Base-by-base conservation (phyloP, 148 eudicot genomes). In the Fagopyrum tataricum region DNA sequence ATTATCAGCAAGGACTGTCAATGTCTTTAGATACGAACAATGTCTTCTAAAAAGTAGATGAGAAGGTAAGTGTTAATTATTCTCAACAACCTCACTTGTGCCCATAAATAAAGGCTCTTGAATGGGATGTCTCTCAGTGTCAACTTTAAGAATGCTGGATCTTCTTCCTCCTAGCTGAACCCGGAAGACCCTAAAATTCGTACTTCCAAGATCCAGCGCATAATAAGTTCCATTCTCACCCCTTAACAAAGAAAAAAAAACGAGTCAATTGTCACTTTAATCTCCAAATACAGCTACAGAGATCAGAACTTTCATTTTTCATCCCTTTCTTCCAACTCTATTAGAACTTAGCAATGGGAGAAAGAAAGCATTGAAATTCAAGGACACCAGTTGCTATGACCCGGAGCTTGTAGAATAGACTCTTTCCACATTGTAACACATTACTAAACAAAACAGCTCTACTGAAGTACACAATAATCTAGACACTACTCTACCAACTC, bases 181-280 rank as follows among this genome's bases (percentile, higher is more conserved):
- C 58, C 92, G 80, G 76, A 88, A 78, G 55, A 95, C 88, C 83
- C 98, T 86, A 76, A 91, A 91, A 80, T 91, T 85, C 20, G 98
- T 85, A 73, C 96, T 93, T 72, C 97, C 98, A 72, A 95, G 89
- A 81, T 91, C 81, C 73, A 95, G 81, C 2, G 93, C 93, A 69
- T 95, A 95, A 82, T 87, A 91, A 44, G 83, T 82, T 70, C 98
- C 98, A 77, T 85, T 85, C 78, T 90, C 97, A 77, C 77, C 81
- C 96, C 98, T 95, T 51, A 61, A 26, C 72, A 73, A 18, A 53
- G 7, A 52, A n/a, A 4, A n/a, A 56, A 0, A 31, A 61, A 61
- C 67, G 3, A 26, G 4, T 61, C 15, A 61, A 26, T 61, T 11
- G 13, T 23, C 6, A 53, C 21, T 6, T 2, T 7, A 6, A 0